Base-by-base conservation (phyloP, 2,329 filamentous ascomycete genomes). In the Epichloe bromicola region DNA sequence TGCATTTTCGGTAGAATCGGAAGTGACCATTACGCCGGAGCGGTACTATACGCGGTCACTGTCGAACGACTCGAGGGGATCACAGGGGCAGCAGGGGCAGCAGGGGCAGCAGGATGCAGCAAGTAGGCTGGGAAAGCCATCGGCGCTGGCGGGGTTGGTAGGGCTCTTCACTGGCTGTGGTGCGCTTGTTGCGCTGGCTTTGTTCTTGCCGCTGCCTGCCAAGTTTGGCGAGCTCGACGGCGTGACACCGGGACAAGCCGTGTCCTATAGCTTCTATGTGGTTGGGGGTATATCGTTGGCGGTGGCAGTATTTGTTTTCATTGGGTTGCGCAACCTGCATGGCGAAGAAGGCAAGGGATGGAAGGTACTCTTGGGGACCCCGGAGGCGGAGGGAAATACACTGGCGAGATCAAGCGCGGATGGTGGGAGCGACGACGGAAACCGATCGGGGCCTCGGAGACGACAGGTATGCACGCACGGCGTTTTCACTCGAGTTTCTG, bases 111-210 rank as follows among this genome's bases (percentile, higher is more conserved):
- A 48, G 4, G 61, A 61, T 40, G 54, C 57, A 4, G 59, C 54
- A 42, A 56, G 55, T 39, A 60, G 56, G 58, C 63, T 57, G 44
- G 67, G 68, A n/a, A 76, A 76, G 55, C 74, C 78, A 2, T 74
- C 76, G 1, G 72, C 74, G 17, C 76, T 98, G 26, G 91, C 93
- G 15, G 93, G 93, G 0, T 82, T 90, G 48, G 93, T 98, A 5
- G 93, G 93, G 4, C 73, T 95, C 53, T 95, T 94, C 63, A 95
- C 93, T 7, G 93, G 93, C 23, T 88, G 87, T 60, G 93, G 93
- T 54, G 93, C 93, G 14, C 75, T 98, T 5, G 75, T 98, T 4
- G 89, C 93, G 11, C 72, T 98, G 33, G 68, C 74, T 0, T 61
- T 93, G 36, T 97, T 98, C 63, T 74, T 98, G 14, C 93, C 91